phyloP scores from a whole-genome alignment of 805 yeast species.

The Saccharomyces paradoxus region DNA sequence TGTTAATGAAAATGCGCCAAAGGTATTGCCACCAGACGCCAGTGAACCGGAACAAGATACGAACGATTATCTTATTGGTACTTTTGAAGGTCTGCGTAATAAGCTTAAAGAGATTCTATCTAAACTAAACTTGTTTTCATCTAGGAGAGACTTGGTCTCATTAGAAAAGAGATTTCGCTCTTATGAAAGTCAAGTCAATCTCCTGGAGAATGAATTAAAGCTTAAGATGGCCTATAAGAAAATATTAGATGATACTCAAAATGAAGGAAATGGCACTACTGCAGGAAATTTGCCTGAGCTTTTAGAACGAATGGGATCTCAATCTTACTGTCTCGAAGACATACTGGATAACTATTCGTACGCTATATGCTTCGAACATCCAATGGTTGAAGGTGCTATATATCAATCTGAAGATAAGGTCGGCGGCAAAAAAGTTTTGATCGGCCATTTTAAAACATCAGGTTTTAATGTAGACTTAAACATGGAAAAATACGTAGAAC shows the following conservation, averaged over 20 bases:
- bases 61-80: neutral
- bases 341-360: conserved; percentile 19
- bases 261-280: conserved; percentile 1
- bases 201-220: neutral
- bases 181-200: conserved; percentile 3
- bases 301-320: conserved; percentile 6
- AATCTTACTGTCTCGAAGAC: neutral
- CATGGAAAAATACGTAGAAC: conserved; percentile 14
- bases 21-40: conserved; percentile 2
- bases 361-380: conserved; percentile 14
- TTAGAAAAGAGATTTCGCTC: conserved; percentile 9
- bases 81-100: neutral
- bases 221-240: neutral
- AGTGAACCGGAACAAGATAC: conserved; percentile 1
- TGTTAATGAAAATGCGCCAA: conserved; percentile 12
- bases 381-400: conserved; percentile 10
- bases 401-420: conserved; percentile 20
- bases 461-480: conserved; percentile 12
- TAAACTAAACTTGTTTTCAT: neutral
- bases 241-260: neutral
- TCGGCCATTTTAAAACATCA: conserved; percentile 16
- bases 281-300: conserved; percentile 6
- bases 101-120: neutral
- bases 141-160: conserved; percentile 1
- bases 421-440: conserved; percentile 16